Conservation (phyloP, 805 yeast genomes). For the Ogataea nakhonphanomensis region DNA sequence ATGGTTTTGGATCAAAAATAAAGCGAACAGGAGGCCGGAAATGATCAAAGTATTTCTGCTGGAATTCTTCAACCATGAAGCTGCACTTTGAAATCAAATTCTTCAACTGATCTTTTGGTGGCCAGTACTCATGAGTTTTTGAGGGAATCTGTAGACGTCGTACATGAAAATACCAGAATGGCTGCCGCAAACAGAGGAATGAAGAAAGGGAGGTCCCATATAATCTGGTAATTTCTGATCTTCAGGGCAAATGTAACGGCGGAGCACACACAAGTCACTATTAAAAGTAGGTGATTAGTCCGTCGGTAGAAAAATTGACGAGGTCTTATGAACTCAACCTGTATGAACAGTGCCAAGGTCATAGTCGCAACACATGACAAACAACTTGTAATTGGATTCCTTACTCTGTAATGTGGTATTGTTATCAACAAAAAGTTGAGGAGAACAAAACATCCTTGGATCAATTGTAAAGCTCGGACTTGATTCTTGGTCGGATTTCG, state of each 20-base stretch:
- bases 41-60: constrained; percentile 10
- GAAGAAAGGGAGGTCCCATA: constrained; percentile 24
- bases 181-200: constrained; percentile 26
- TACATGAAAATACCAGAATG: constrained; percentile 17
- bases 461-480: constrained; percentile 12
- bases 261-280: constrained; percentile 7
- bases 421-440: constrained; percentile 28
- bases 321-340: constrained; percentile 16
- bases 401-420: constrained; percentile 27
- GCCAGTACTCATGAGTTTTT: constrained; percentile 22
- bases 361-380: constrained; percentile 24
- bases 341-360: constrained; percentile 18
- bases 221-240: constrained; percentile 2
- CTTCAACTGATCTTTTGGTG: constrained; percentile 26
- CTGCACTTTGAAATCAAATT: constrained; percentile 21
- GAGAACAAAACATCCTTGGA: constrained; percentile 18
- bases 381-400: constrained; percentile 25
- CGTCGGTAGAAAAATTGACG: constrained; percentile 3
- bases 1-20: constrained; percentile 8
- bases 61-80: constrained; percentile 25
- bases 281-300: constrained; percentile 1
- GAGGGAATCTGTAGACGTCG: constrained; percentile 20
- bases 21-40: constrained; percentile 6
- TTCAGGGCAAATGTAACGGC: constrained; percentile 10
- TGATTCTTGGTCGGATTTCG: constrained; percentile 7